A percentile compares a stretch with the other conserved stretches of the same genome.
Conservation (phyloP, 805 yeast genomes). For the Wickerhamia fluorescens region DNA sequence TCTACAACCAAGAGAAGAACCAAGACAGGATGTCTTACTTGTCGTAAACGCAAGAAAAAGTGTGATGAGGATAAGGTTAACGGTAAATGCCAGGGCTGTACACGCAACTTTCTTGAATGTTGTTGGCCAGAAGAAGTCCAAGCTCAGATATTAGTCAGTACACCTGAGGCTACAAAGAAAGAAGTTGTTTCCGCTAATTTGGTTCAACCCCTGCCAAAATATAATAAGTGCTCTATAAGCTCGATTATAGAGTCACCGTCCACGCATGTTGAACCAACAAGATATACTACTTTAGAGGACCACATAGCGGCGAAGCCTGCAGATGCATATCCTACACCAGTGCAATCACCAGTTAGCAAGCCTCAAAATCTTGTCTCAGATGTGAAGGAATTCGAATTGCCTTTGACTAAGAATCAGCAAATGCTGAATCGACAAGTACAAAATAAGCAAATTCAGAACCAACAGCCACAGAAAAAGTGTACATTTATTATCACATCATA, state of each 20-base stretch:
- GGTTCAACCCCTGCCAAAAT: conserved; percentile 2
- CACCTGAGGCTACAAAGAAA: conserved; percentile 3
- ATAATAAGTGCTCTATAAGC: conserved; percentile 7
- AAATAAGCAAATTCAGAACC: too few species aligned
- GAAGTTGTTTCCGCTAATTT: conserved; percentile 3
- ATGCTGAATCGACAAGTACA: too few species aligned
- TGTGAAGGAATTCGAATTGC: conserved; percentile 11
- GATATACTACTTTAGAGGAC: too few species aligned
- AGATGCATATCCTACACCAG: conserved; percentile 27
- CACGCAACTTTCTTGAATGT: conserved; percentile 38
- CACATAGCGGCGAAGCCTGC: too few species aligned
- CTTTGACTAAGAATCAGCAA: conserved; percentile 11
- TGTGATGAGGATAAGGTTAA: conserved; percentile 45
- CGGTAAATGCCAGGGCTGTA: conserved; percentile 41
- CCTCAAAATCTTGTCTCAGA: conserved; percentile 13
- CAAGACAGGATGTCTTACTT: conserved; percentile 51
- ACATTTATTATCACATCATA: conserved; percentile 28
- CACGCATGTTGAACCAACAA: too few species aligned
- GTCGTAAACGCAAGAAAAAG: conserved; percentile 58
- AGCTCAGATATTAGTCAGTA: neutral
- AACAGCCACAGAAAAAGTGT: conserved; percentile 6
- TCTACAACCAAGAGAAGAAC: conserved; percentile 22
- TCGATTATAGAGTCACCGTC: conserved; percentile 8
- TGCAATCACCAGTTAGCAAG: conserved; percentile 18
- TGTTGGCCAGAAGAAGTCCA: conserved; percentile 28